Evolutionary conservation across 2,329 filamentous ascomycete genomes (phyloP).

Genomic region (Metarhizium brunneum): DNA sequence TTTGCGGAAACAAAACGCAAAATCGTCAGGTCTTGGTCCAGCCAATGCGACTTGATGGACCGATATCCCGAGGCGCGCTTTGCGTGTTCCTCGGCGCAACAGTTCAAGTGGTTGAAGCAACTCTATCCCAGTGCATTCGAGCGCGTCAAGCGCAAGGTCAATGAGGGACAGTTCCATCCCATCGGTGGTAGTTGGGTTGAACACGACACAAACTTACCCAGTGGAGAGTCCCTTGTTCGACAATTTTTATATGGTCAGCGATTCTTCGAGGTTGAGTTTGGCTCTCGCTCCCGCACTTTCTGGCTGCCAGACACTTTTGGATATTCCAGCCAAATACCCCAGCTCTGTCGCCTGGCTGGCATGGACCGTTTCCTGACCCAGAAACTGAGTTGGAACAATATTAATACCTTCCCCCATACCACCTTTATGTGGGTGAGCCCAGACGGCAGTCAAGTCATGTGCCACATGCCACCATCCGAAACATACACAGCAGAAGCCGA

Average conservation of each 20-base stretch:
- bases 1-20: constrained; percentile 98
- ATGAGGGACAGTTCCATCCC: constrained; percentile 83
- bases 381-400: constrained; percentile 99
- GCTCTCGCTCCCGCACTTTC: constrained; percentile 80
- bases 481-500: constrained; percentile 93
- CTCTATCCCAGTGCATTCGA: constrained; percentile 84
- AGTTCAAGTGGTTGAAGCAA: constrained; percentile 94
- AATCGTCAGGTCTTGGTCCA: constrained; percentile 91
- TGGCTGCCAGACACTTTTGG: constrained; percentile 98
- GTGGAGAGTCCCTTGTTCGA: constrained; percentile 84
- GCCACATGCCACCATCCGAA: constrained; percentile 93
- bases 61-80: constrained; percentile 91
- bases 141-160: constrained; percentile 84
- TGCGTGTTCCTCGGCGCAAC: constrained; percentile 86
- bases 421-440: constrained; percentile 98
- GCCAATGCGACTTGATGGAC: constrained; percentile 91
- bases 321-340: constrained; percentile 89
- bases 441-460: constrained; percentile 92
- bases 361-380: constrained; percentile 97
- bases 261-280: constrained; percentile 90
- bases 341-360: constrained; percentile 85
- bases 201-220: constrained; percentile 95
- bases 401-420: constrained; percentile 97
- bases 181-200: constrained; percentile 98
- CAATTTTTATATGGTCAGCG: constrained; percentile 95